A percentile compares a stretch with the other conserved stretches of the same genome.
These are phyloP conservation scores for Comarum palustre DNA, from an alignment of 306 rosid species.

Conservation along the genomic window DNA sequence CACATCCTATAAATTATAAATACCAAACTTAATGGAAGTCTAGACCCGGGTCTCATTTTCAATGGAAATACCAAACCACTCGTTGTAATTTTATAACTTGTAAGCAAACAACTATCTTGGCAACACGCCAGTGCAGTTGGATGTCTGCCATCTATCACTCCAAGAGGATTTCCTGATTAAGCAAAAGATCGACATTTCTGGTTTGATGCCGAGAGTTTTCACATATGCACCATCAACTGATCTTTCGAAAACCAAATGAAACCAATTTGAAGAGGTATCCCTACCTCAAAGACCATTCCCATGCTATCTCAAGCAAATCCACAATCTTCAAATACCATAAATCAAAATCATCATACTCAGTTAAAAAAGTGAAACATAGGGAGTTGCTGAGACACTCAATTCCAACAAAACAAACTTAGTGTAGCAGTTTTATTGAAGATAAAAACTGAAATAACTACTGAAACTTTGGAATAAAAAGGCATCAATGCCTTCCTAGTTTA, in stretches of 20 bases:
- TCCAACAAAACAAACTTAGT: not conserved
- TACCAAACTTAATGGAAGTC: not conserved
- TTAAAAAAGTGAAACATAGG: not conserved
- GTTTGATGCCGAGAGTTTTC: not conserved
- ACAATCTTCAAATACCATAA: not conserved
- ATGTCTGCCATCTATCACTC: not conserved
- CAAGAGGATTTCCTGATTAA: not conserved
- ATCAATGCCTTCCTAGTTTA: not conserved
- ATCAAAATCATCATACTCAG: not conserved
- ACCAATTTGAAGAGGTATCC: not conserved
- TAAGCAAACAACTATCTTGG: not conserved
- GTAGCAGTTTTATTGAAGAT: not conserved
- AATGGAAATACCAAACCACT: not conserved
- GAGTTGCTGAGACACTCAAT: not conserved
- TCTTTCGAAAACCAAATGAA: not conserved
- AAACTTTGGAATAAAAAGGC: constrained; percentile 10
- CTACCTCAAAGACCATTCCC: not conserved
- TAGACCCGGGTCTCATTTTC: not conserved
- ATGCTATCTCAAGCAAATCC: not conserved
- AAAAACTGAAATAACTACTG: constrained; percentile 4
- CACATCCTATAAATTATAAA: not conserved
- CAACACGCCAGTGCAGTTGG: not conserved
- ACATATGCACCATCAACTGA: not conserved
- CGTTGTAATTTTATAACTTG: not conserved
- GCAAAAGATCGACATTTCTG: not conserved